These are phyloP conservation scores for Huntiella moniliformis DNA, from an alignment of 2,329 filamentous ascomycete species.

Conservation along the genomic window DNA sequence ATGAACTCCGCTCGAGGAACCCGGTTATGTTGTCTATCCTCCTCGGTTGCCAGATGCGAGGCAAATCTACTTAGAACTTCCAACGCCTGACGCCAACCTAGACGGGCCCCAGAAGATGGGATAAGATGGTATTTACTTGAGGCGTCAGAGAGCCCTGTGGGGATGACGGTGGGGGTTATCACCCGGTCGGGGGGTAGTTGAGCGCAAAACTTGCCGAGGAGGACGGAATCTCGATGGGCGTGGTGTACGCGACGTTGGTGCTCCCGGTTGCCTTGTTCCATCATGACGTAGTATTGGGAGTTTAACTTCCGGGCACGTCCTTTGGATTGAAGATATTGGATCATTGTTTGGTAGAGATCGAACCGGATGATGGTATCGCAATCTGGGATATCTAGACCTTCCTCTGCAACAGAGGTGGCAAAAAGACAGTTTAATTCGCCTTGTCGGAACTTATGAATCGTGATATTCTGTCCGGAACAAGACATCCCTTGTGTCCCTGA, in stretches of 20 bases:
- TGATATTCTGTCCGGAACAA: conserved; percentile 54
- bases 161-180: background rate
- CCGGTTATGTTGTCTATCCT: conserved; percentile 23
- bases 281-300: conserved; percentile 72
- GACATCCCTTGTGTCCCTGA: conserved; percentile 31
- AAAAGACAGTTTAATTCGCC: conserved; percentile 45
- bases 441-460: conserved; percentile 44
- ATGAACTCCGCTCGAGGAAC: conserved; percentile 37
- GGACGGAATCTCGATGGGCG: conserved; percentile 38
- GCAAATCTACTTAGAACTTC: conserved; percentile 55
- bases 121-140: conserved; percentile 38
- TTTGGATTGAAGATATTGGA: conserved; percentile 85
- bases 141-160: background rate
- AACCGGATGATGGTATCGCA: conserved; percentile 57
- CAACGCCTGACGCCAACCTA: conserved; percentile 61
- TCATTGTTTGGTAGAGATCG: conserved; percentile 74
- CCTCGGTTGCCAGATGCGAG: conserved; percentile 32
- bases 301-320: conserved; percentile 62
- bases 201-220: conserved; percentile 59
- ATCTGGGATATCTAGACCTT: conserved; percentile 48
- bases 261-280: conserved; percentile 47
- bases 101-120: conserved; percentile 49
- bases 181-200: conserved; percentile 52
- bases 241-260: conserved; percentile 41
- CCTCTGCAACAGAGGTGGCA: conserved; percentile 47